Conservation (phyloP, 1,139 yeast genomes). For the Nematodospora anomalae region DNA sequence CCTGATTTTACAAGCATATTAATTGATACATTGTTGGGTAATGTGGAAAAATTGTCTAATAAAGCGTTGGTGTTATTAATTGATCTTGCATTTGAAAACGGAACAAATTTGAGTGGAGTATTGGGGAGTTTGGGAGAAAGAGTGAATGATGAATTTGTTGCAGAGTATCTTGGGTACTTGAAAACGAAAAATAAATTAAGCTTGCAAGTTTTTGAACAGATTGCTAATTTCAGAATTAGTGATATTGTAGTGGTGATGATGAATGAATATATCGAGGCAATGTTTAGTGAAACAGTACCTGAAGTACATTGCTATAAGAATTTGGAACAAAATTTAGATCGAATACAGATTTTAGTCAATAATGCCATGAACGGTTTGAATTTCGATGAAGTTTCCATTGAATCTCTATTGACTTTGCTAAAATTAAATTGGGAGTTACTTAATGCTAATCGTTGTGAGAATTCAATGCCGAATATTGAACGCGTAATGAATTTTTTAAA, state of each 20-base stretch:
- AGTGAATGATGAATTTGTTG: slow-evolving; percentile 20
- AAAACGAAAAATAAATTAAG: slow-evolving; percentile 17
- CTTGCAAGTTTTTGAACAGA: slow-evolving; percentile 26
- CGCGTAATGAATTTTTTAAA: slow-evolving; percentile 13
- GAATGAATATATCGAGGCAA: slow-evolving; percentile 29
- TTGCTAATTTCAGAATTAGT: slow-evolving; percentile 13
- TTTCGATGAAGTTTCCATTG: slow-evolving; percentile 13
- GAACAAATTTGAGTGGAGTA: slow-evolving; percentile 13
- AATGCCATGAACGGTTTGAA: slow-evolving; percentile 13
- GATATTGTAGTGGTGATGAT: slow-evolving; percentile 24
- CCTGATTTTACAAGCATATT: slow-evolving; percentile 7
- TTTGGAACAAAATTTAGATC: slow-evolving; percentile 30
- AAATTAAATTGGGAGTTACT: slow-evolving; percentile 27
- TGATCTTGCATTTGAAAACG: slow-evolving; percentile 18
- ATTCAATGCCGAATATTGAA: slow-evolving; percentile 9
- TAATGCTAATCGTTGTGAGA: slow-evolving; percentile 18
- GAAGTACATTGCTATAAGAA: slow-evolving; percentile 38
- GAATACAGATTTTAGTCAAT: slow-evolving; percentile 26
- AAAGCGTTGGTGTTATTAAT: slow-evolving; percentile 23
- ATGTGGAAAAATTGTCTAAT: slow-evolving; percentile 18
- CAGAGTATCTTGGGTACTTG: slow-evolving; percentile 23
- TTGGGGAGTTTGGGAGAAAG: slow-evolving; percentile 14
- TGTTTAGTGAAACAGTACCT: slow-evolving; percentile 31
- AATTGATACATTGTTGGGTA: slow-evolving; percentile 12
- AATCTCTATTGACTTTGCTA: slow-evolving; percentile 19